phyloP scores from a whole-genome alignment of 345 rosid species.

The Salix dunnii region DNA sequence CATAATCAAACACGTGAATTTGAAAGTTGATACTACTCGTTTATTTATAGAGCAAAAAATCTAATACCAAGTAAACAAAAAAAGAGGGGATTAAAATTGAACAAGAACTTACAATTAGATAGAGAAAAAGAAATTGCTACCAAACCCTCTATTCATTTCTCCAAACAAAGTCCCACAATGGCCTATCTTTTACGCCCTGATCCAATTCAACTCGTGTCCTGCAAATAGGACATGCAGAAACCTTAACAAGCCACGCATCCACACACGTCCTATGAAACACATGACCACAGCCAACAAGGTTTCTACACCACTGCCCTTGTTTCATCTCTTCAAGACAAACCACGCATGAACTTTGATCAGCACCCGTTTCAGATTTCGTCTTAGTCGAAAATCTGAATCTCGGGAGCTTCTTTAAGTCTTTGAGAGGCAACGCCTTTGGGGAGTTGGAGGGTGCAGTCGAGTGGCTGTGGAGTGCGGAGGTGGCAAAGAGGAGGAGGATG shows the following conservation, averaged over 20 bases:
- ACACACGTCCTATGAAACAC: slow-evolving; percentile 76
- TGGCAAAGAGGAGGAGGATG: slow-evolving; percentile 40
- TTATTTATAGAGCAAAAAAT: neutral
- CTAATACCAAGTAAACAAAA: neutral
- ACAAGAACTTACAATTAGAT: slow-evolving; percentile 19
- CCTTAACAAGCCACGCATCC: slow-evolving; percentile 74
- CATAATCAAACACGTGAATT: neutral
- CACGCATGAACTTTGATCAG: slow-evolving; percentile 49
- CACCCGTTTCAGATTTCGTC: slow-evolving; percentile 8
- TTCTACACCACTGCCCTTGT: slow-evolving; percentile 84
- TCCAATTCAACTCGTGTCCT: slow-evolving; percentile 42
- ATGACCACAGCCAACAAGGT: slow-evolving; percentile 66
- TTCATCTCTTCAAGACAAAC: slow-evolving; percentile 69
- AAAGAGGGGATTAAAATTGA: slow-evolving; percentile 1
- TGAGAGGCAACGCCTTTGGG: slow-evolving; percentile 40
- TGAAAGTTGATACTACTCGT: neutral
- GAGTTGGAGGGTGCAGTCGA: slow-evolving; percentile 30
- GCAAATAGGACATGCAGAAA: slow-evolving; percentile 69
- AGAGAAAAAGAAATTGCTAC: slow-evolving; percentile 21
- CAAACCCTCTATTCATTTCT: slow-evolving; percentile 24
- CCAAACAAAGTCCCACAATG: slow-evolving; percentile 20
- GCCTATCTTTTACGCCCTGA: slow-evolving; percentile 14
- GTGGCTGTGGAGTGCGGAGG: slow-evolving; percentile 36
- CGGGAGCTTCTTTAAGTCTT: slow-evolving; percentile 56
- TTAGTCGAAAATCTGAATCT: slow-evolving; percentile 44